Evolutionary conservation across 495 filamentous ascomycete species (phyloP), one percentile per base, ranked within the genome.

Genomic region (Neurospora sp.): DNA sequence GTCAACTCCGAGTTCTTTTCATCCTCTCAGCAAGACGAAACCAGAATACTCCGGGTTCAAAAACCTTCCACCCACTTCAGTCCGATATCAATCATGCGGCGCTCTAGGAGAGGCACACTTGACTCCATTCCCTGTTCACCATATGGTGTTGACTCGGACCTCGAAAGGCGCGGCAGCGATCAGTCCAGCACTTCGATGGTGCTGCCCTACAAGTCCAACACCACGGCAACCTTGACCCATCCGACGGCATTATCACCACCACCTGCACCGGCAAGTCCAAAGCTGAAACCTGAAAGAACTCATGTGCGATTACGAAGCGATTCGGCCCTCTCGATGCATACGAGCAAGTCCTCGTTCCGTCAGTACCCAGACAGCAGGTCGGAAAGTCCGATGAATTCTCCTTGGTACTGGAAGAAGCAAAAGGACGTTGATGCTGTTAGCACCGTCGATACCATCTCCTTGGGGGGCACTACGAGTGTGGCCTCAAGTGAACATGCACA

Each of bases 291-390:
- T 11, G 72, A 78, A 18, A 75, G 71, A 14, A 66, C 76, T 1
- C 73, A 79, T n/a, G 23, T 79, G 35, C 79, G 78, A 27, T 74
- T 84, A 14, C 79, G 82, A 49, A 83, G 81, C 66, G 81, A 82
- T 60, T 83, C 82, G n/a, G 82, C 80, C n/a, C 71, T 84, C 38
- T 74, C 79, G 4, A 70, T 82, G 46, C 80, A 84, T 70, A 81
- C 79, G 4, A 84, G 78, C 42, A 77, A 79, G 66, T 62, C 74
- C n/a, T 75, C 79, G 2, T 79, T 82, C 18, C 78, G 81, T 18
- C 80, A 81, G 37, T 82, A 82, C 73, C 79, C 79, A 0, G 74
- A 82, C 49, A 82, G 81, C 74, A 80, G 74, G 37, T 69, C 76
- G 9, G 76, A 80, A 70, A 76, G 79, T 1, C 76, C 78, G 1